A percentile compares a stretch with the other conserved stretches of the same genome.
Conservation (phyloP, 306 rosid species). For the Geum urbanum region DNA sequence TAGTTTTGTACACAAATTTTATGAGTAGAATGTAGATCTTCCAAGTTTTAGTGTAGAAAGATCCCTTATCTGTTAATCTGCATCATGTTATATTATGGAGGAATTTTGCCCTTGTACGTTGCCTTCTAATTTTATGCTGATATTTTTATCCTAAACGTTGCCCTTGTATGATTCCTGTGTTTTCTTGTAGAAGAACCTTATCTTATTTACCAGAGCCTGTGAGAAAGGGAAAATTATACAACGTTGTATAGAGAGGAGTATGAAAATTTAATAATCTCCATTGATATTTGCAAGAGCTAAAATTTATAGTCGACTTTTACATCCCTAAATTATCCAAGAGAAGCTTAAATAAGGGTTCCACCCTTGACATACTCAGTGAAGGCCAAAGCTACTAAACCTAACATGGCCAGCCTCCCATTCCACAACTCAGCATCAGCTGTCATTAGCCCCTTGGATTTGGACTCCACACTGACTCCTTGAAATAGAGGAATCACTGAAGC, state of each 20-base stretch:
- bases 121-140: neutral
- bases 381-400: slow-evolving; percentile 77
- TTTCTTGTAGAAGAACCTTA: too few relatives aligned
- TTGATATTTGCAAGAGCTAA: neutral
- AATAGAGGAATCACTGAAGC: slow-evolving; percentile 71
- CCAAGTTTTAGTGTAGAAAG: neutral
- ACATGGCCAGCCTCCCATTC: slow-evolving; percentile 86
- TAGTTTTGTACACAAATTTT: neutral
- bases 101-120: neutral
- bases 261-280: neutral
- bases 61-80: neutral
- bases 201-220: too few relatives aligned
- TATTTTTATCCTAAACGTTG: neutral
- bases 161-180: neutral
- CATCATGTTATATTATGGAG: neutral
- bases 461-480: slow-evolving; percentile 66
- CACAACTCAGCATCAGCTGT: slow-evolving; percentile 66
- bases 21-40: neutral
- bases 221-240: too few relatives aligned
- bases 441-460: slow-evolving; percentile 52
- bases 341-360: slow-evolving; percentile 47
- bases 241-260: too few relatives aligned
- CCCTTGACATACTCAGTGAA: slow-evolving; percentile 66
- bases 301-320: neutral
- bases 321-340: neutral